These are phyloP conservation scores for Puccinia triticina DNA, from an alignment of 1,284 basidiomycete species.

Conservation along the genomic window DNA sequence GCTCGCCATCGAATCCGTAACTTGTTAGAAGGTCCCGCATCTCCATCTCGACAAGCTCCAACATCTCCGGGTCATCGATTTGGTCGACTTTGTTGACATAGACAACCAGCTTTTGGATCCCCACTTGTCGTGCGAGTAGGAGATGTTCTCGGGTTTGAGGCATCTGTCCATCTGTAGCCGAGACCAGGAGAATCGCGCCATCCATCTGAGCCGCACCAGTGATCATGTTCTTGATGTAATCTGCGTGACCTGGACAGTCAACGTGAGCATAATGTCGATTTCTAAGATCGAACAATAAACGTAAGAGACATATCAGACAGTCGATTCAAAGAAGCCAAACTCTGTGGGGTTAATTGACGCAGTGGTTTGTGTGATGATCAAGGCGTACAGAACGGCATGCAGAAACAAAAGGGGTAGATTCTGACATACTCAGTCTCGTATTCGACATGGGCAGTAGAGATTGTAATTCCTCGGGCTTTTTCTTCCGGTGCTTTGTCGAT, in stretches of 20 bases:
- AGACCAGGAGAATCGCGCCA: slow-evolving; percentile 71
- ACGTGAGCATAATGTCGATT: slow-evolving; percentile 97
- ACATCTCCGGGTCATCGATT: slow-evolving; percentile 95
- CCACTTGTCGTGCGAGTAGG: slow-evolving; percentile 95
- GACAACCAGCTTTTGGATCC: slow-evolving; percentile 96
- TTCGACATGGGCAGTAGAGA: slow-evolving; percentile 85
- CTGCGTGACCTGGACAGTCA: slow-evolving; percentile 79
- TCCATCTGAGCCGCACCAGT: slow-evolving; percentile 99
- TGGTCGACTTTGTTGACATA: slow-evolving; percentile 99
- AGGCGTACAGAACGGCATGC: neutral
- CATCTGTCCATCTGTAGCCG: slow-evolving; percentile 99
- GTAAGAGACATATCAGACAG: neutral
- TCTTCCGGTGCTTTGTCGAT: slow-evolving; percentile 99
- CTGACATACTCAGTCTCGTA: slow-evolving; percentile 78
- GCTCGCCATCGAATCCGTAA: slow-evolving; percentile 89
- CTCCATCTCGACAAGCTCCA: slow-evolving; percentile 99
- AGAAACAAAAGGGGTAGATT: neutral
- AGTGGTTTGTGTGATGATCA: neutral
- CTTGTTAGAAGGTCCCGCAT: slow-evolving; percentile 94
- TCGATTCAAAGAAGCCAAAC: neutral
- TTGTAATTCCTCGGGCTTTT: slow-evolving; percentile 99
- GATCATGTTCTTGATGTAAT: slow-evolving; percentile 87
- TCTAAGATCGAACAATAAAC: slow-evolving; percentile 33
- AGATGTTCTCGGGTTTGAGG: slow-evolving; percentile 99
- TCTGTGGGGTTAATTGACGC: neutral